phyloP scores from a whole-genome alignment of 2,329 filamentous ascomycete species.

The Fusarium verticillioides region DNA sequence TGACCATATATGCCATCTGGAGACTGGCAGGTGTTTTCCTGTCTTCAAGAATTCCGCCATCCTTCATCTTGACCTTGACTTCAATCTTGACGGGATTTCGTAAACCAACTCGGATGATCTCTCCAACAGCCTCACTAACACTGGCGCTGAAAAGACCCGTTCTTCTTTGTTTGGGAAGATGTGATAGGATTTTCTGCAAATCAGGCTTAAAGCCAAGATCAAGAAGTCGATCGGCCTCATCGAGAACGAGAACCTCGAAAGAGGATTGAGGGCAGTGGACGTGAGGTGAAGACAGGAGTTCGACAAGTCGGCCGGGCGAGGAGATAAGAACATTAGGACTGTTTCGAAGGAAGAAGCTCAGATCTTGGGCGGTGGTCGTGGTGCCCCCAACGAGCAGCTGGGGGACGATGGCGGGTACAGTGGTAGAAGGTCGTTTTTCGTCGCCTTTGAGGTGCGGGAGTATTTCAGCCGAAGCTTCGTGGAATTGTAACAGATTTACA shows the following conservation, averaged over 20 bases:
- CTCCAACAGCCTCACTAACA: slow-evolving; percentile 93
- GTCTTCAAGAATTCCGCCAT: slow-evolving; percentile 76
- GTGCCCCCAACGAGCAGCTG: slow-evolving; percentile 89
- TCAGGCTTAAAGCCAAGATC: slow-evolving; percentile 96
- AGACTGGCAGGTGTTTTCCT: slow-evolving; percentile 90
- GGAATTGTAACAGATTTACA: slow-evolving; percentile 81
- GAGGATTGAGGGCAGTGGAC: slow-evolving; percentile 89
- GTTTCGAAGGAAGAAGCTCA: slow-evolving; percentile 83
- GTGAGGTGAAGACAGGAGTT: slow-evolving; percentile 85
- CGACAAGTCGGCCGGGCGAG: slow-evolving; percentile 89
- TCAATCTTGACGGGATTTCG: slow-evolving; percentile 95
- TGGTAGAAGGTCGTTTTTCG: slow-evolving; percentile 63
- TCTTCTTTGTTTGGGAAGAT: slow-evolving; percentile 89
- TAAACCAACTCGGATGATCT: slow-evolving; percentile 90
- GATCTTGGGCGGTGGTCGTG: slow-evolving; percentile 82
- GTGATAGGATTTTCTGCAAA: slow-evolving; percentile 83
- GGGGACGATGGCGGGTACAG: slow-evolving; percentile 72
- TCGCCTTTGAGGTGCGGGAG: slow-evolving; percentile 65
- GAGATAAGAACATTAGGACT: slow-evolving; percentile 91
- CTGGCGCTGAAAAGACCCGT: slow-evolving; percentile 96
- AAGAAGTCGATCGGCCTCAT: slow-evolving; percentile 92
- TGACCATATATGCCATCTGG: slow-evolving; percentile 87
- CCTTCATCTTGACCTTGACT: slow-evolving; percentile 85
- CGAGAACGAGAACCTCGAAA: slow-evolving; percentile 91
- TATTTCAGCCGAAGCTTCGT: slow-evolving; percentile 78